Evolutionary conservation across 768 basidiomycete genomes (phyloP), one percentile per base, ranked within the genome.

Genomic region (Leccinum barrowsii): DNA sequence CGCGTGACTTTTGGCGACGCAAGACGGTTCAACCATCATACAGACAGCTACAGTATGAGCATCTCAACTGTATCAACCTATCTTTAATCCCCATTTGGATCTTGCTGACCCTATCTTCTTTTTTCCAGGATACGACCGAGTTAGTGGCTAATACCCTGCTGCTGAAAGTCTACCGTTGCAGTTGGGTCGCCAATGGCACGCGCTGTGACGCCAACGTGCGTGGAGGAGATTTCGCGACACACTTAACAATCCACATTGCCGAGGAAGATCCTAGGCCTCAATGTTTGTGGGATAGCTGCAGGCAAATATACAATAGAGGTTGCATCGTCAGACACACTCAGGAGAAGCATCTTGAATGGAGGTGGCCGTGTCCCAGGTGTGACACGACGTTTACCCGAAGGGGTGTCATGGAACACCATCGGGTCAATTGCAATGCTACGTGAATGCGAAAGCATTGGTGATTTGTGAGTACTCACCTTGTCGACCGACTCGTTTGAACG

Each of bases 301-400:
- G 52, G 2, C 65, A 66, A 0, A 17, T 8, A 2, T 42, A 70
- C 3, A 61, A 5, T 3, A 64, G 13, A 5, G 61, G 55, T 1
- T 60, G 55, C 3, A 40, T 71, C n/a, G 52, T 60, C 3, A 46
- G 70, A 1, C 71, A 71, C 19, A 55, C 71, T 2, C 55, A 66
- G 26, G 70, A 69, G 15, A 61, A 0, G 4, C 72, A 71, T 42
- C 63, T 73, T 3, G 54, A 28, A 15, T 60, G 58, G 35, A 42
- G 34, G 0, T 70, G 72, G 67, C 61, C 70, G 0, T 71, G 70
- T 28, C 56, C 65, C 0, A 60, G 7, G 2, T 71, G 70, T 10
- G 2, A 2, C 2, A 4, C n/a, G 0, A 1, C 46, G 1, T 71
- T 67, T 55, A 70, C 60, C 0, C 72, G 70, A 5, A 51, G 60